Percentiles rank a stretch among this genome's conserved stretches.
These are phyloP conservation scores for Pleurotus giganteus DNA, from an alignment of 768 basidiomycete species.

Conservation along the genomic window DNA sequence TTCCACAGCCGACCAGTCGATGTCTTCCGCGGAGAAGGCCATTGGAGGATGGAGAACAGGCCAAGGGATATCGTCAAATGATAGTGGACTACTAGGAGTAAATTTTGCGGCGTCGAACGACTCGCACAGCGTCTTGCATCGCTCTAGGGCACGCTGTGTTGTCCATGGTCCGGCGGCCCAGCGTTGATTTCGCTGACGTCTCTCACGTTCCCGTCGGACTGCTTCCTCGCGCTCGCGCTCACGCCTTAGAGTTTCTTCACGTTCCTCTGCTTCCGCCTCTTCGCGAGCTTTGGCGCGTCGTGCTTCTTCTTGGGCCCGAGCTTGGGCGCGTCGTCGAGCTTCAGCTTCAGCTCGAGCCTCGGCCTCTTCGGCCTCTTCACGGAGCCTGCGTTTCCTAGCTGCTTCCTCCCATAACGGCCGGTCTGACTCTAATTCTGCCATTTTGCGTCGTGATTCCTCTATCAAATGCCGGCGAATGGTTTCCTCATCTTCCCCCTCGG, in stretches of 20 bases:
- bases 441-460: constrained; percentile 63
- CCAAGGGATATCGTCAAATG: constrained; percentile 71
- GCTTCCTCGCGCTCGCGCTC: constrained; percentile 29
- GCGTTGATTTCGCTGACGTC: constrained; percentile 46
- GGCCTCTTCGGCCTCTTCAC: constrained; percentile 35
- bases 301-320: constrained; percentile 23
- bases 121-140: constrained; percentile 58
- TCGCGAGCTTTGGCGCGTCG: constrained; percentile 20
- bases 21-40: constrained; percentile 55
- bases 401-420: constrained; percentile 59
- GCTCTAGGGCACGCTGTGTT: constrained; percentile 62
- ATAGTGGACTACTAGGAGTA: constrained; percentile 46
- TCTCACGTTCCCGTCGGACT: constrained; percentile 30
- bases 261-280: constrained; percentile 24
- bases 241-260: constrained; percentile 18
- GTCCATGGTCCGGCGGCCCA: constrained; percentile 69
- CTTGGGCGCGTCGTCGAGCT: constrained; percentile 28
- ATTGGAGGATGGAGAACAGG: constrained; percentile 60
- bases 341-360: constrained; percentile 33
- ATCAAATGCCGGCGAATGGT: constrained; percentile 40
- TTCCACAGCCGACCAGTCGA: constrained; percentile 72
- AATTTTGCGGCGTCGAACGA: constrained; percentile 65
- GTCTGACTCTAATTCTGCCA: constrained; percentile 66
- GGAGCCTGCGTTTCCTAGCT: constrained; percentile 41
- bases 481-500: constrained; percentile 32